These are phyloP conservation scores for Penicillium odoratum DNA, from an alignment of 495 filamentous ascomycete species.

Conservation along the genomic window DNA sequence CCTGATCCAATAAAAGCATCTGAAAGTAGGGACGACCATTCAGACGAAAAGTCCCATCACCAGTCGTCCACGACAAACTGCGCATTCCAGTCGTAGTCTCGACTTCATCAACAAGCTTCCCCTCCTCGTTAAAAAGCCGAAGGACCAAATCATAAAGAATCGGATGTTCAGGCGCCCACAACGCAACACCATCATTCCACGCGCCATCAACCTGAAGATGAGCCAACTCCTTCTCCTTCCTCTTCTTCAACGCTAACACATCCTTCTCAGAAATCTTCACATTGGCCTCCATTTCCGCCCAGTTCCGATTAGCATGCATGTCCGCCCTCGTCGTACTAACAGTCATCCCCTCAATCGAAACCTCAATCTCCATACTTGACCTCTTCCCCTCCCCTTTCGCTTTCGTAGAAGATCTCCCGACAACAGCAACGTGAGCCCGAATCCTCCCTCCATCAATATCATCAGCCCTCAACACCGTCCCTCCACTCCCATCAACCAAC, in stretches of 20 bases:
- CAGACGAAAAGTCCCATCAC: constrained; percentile 39
- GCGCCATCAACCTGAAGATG: constrained; percentile 17
- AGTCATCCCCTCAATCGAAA: constrained; percentile 17
- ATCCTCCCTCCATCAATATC: constrained; percentile 32
- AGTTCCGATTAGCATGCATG: constrained; percentile 21
- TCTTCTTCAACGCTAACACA: not conserved
- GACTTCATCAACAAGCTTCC: constrained; percentile 28
- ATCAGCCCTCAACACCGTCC: constrained; percentile 35
- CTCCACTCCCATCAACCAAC: constrained; percentile 28
- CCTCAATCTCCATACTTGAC: constrained; percentile 28
- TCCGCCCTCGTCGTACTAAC: constrained; percentile 18
- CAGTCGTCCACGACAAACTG: constrained; percentile 33
- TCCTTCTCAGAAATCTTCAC: constrained; percentile 17
- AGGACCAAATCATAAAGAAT: constrained; percentile 37
- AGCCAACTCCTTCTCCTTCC: constrained; percentile 9
- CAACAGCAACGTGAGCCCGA: constrained; percentile 26
- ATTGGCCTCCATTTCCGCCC: constrained; percentile 24
- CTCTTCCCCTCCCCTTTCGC: constrained; percentile 1
- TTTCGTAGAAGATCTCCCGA: constrained; percentile 8
- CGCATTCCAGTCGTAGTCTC: constrained; percentile 40
- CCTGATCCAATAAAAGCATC: constrained; percentile 38
- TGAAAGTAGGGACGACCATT: constrained; percentile 43
- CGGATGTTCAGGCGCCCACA: constrained; percentile 43
- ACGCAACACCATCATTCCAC: constrained; percentile 33
- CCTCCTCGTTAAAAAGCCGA: constrained; percentile 22